Conservation (phyloP, 2,329 filamentous ascomycete genomes). For the Fusarium lateritium region DNA sequence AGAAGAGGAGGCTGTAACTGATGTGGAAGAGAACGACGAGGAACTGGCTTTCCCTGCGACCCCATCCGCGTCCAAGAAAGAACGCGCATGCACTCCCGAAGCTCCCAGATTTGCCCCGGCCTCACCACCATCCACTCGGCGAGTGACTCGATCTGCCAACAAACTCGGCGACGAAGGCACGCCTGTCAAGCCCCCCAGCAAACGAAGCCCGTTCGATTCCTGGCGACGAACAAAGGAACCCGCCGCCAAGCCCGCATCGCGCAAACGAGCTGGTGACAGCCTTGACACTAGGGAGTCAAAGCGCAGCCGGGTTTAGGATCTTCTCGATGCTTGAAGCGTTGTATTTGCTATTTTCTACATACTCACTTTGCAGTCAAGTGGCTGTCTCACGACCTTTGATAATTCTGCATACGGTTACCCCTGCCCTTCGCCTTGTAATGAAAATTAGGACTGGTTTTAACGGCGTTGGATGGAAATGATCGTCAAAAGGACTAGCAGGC, state of each 20-base stretch:
- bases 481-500: slow-evolving; percentile 34
- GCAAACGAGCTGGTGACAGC: slow-evolving; percentile 59
- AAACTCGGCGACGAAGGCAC: slow-evolving; percentile 62
- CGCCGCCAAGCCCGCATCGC: slow-evolving; percentile 60
- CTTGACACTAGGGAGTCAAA: slow-evolving; percentile 53
- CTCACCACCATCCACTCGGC: slow-evolving; percentile 74
- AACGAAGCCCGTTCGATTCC: slow-evolving; percentile 74
- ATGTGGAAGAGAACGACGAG: slow-evolving; percentile 66
- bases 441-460: slow-evolving; percentile 42
- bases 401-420: slow-evolving; percentile 40
- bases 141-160: slow-evolving; percentile 70
- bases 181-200: slow-evolving; percentile 57
- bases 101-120: slow-evolving; percentile 70
- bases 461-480: slow-evolving; percentile 47
- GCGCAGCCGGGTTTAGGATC: slow-evolving; percentile 54
- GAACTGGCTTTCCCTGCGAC: slow-evolving; percentile 53
- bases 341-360: slow-evolving; percentile 20
- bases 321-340: slow-evolving; percentile 4
- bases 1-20: slow-evolving; percentile 72
- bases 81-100: slow-evolving; percentile 63
- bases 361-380: slow-evolving; percentile 25
- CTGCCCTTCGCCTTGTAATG: slow-evolving; percentile 32
- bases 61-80: slow-evolving; percentile 55
- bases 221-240: slow-evolving; percentile 77
- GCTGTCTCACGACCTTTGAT: slow-evolving; percentile 25